phyloP scores from a whole-genome alignment of 1,284 basidiomycete genomes.

The Wallemia hederae region DNA sequence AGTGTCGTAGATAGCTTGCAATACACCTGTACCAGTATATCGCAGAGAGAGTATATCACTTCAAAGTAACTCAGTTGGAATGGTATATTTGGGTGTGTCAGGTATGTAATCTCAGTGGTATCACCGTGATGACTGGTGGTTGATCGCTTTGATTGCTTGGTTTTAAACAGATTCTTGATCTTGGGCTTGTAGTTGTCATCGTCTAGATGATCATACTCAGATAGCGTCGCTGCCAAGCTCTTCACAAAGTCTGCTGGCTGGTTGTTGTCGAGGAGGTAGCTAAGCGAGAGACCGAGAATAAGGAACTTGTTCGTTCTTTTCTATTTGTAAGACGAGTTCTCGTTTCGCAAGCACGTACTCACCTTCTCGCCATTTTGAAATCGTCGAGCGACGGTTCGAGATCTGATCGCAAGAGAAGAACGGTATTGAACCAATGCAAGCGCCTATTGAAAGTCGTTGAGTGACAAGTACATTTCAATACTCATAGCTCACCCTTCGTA shows the following conservation, averaged over 20 bases:
- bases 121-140: conserved; percentile 6
- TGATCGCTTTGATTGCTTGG: conserved; percentile 4
- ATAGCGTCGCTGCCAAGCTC: conserved; percentile 15
- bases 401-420: conserved; percentile 12
- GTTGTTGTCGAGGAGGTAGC: conserved; percentile 18
- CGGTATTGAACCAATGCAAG: conserved; percentile 16
- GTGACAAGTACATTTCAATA: neutral
- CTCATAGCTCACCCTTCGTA: neutral
- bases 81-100: conserved; percentile 20
- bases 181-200: conserved; percentile 11
- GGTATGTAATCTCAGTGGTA: conserved; percentile 13
- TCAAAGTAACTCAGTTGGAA: conserved; percentile 22
- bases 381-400: conserved; percentile 13
- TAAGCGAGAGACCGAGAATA: conserved; percentile 19
- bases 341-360: neutral
- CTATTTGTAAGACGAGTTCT: conserved; percentile 4
- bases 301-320: conserved; percentile 16
- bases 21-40: conserved; percentile 20
- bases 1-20: conserved; percentile 13
- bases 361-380: conserved; percentile 9
- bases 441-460: conserved; percentile 8
- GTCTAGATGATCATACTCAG: conserved; percentile 19
- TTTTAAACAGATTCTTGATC: conserved; percentile 1
- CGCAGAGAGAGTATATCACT: conserved; percentile 19
- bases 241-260: conserved; percentile 17